A percentile compares a stretch with the other conserved stretches of the same genome.
phyloP scores from a whole-genome alignment of 1,284 basidiomycete species.

The Mycena sp. region DNA sequence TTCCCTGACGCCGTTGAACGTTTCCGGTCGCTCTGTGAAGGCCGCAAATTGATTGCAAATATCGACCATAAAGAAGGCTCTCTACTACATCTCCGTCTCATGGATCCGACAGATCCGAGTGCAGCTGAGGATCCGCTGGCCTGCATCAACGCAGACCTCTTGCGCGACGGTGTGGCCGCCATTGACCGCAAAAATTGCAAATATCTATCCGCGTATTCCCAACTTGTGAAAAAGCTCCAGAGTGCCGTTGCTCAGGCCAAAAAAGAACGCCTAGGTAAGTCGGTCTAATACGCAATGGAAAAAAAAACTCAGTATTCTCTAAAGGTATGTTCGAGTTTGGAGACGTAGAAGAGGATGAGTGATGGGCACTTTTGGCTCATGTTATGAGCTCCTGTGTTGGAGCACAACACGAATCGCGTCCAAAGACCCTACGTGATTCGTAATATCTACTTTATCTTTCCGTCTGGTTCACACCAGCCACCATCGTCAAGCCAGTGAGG shows the following conservation, averaged over 20 bases:
- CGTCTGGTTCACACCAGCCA: no score
- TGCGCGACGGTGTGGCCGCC: slow-evolving; percentile 81
- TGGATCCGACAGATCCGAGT: slow-evolving; percentile 82
- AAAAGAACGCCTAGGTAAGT: slow-evolving; percentile 79
- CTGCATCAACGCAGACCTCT: slow-evolving; percentile 86
- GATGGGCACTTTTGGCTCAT: not conserved
- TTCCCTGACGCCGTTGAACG: slow-evolving; percentile 84
- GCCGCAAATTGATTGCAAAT: slow-evolving; percentile 90
- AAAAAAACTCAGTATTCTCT: not conserved
- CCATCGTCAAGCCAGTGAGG: no score
- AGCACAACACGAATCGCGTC: no score
- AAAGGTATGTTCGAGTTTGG: slow-evolving; percentile 77
- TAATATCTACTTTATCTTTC: no score
- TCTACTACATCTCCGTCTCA: slow-evolving; percentile 85
- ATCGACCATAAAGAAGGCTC: slow-evolving; percentile 86
- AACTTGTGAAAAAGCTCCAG: slow-evolving; percentile 73
- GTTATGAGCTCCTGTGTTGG: no score
- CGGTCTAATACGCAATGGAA: not conserved
- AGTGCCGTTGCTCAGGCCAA: slow-evolving; percentile 75
- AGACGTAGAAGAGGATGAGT: slow-evolving; percentile 79
- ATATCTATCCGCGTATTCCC: slow-evolving; percentile 79
- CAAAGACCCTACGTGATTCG: no score
- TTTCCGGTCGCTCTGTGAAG: slow-evolving; percentile 87
- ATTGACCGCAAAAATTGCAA: slow-evolving; percentile 82
- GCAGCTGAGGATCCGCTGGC: slow-evolving; percentile 74